Percentiles rank a stretch among this genome's conserved stretches.
phyloP scores from a whole-genome alignment of 768 basidiomycete genomes.

The Pleurotus platypus region DNA sequence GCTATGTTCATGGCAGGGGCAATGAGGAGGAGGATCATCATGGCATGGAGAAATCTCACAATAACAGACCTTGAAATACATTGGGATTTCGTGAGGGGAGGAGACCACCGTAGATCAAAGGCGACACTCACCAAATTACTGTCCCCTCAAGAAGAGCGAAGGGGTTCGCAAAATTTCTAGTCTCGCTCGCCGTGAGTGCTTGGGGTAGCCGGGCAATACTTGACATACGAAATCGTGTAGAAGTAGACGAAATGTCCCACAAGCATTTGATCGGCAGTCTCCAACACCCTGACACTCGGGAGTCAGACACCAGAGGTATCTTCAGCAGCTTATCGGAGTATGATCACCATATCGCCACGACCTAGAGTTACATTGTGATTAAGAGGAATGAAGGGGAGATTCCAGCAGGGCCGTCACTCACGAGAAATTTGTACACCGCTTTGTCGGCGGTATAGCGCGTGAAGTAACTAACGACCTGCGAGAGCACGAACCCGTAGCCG shows the following conservation, averaged over 20 bases:
- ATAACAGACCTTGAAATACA: slow-evolving; percentile 28
- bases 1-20: slow-evolving; percentile 1
- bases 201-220: not conserved
- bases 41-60: slow-evolving; percentile 24
- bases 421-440: slow-evolving; percentile 28
- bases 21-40: slow-evolving; percentile 9
- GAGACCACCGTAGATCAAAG: too few relatives aligned
- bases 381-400: too few relatives aligned
- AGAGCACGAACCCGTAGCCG: slow-evolving; percentile 36
- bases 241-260: slow-evolving; percentile 51
- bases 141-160: slow-evolving; percentile 12
- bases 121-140: slow-evolving; percentile 30
- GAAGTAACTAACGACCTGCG: slow-evolving; percentile 34
- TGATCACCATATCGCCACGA: not conserved
- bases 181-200: not conserved
- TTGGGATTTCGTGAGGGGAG: not conserved
- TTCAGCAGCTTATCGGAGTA: slow-evolving; percentile 6
- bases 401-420: slow-evolving; percentile 14
- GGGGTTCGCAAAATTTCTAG: not conserved
- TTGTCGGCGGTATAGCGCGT: slow-evolving; percentile 34
- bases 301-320: slow-evolving; percentile 26
- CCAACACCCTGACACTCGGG: slow-evolving; percentile 33
- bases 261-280: slow-evolving; percentile 45
- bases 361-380: too few relatives aligned
- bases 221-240: slow-evolving; percentile 49